Evolutionary conservation across 352 stramenopile species (phyloP).

Genomic region (Thalassiosira delicatula): DNA sequence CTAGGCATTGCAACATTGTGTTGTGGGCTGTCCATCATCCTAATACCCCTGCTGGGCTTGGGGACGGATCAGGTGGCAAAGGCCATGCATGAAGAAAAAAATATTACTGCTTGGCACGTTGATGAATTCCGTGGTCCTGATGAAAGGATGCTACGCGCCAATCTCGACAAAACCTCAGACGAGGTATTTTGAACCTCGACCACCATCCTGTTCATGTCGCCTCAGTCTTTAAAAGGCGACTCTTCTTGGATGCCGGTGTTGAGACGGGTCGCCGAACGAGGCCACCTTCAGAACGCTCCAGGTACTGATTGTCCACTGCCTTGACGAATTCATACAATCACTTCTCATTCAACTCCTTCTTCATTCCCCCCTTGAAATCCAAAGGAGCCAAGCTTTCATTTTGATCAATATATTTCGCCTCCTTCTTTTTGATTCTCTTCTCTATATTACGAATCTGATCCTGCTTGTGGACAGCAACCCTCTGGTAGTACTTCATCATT

Average conservation of each 20-base stretch:
- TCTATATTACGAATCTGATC: neutral
- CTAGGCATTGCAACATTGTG: neutral
- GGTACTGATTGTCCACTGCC: neutral
- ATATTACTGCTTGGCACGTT: conserved; percentile 1
- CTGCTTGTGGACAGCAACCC: neutral
- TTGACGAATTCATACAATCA: neutral
- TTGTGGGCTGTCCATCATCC: neutral
- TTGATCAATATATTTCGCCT: neutral
- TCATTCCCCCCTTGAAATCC: neutral
- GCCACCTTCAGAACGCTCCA: neutral
- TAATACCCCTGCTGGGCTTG: neutral
- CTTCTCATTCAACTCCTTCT: neutral
- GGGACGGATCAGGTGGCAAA: neutral
- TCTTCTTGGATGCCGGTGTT: neutral
- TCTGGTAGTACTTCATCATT: neutral
- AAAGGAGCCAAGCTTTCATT: neutral
- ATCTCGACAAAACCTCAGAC: too few species aligned
- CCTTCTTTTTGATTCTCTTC: neutral
- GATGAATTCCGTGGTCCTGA: neutral
- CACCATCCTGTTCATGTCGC: neutral
- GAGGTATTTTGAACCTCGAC: neutral
- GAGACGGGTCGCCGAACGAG: neutral
- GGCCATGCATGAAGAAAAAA: neutral
- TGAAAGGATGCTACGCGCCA: too few species aligned
- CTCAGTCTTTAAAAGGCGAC: neutral